Conservation (phyloP, 2,329 filamentous ascomycete species). For the Cercospora janseana region DNA sequence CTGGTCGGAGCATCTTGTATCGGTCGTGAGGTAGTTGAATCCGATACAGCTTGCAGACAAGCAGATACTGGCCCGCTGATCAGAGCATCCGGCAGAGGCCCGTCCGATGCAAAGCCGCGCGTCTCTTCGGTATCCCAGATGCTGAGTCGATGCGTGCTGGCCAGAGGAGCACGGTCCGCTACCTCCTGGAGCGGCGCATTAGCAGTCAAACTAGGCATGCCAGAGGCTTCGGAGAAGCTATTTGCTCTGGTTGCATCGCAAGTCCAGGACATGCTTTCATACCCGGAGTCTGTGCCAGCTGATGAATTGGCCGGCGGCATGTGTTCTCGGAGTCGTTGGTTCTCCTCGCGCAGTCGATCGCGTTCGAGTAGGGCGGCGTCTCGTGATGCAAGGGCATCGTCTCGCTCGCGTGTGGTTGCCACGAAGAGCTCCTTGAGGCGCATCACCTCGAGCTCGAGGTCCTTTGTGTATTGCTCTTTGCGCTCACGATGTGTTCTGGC, state of each 20-base stretch:
- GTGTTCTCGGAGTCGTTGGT: conserved; percentile 18
- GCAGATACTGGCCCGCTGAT: neutral
- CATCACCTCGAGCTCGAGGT: conserved; percentile 26
- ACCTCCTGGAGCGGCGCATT: conserved; percentile 17
- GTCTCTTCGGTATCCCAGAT: conserved; percentile 22
- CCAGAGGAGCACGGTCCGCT: conserved; percentile 12
- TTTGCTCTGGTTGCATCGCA: conserved; percentile 24
- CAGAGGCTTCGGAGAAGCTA: conserved; percentile 23
- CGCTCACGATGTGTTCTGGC: conserved; percentile 28
- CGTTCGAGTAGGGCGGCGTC: conserved; percentile 20
- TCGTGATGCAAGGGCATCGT: conserved; percentile 19
- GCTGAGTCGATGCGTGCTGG: conserved; percentile 13
- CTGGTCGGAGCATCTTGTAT: no score
- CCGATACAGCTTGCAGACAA: neutral
- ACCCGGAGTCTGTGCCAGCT: conserved; percentile 24
- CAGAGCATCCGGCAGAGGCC: neutral
- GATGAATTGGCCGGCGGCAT: conserved; percentile 18
- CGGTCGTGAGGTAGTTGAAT: no score
- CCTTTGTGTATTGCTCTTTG: conserved; percentile 30
- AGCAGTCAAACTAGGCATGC: conserved; percentile 20
- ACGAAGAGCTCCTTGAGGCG: conserved; percentile 26
- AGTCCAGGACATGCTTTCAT: conserved; percentile 21
- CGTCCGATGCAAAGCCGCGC: conserved; percentile 25
- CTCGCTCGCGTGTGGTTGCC: conserved; percentile 22
- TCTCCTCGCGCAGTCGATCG: conserved; percentile 19